phyloP scores from a whole-genome alignment of 306 rosid genomes.

The Hippophae gyantsensis region DNA sequence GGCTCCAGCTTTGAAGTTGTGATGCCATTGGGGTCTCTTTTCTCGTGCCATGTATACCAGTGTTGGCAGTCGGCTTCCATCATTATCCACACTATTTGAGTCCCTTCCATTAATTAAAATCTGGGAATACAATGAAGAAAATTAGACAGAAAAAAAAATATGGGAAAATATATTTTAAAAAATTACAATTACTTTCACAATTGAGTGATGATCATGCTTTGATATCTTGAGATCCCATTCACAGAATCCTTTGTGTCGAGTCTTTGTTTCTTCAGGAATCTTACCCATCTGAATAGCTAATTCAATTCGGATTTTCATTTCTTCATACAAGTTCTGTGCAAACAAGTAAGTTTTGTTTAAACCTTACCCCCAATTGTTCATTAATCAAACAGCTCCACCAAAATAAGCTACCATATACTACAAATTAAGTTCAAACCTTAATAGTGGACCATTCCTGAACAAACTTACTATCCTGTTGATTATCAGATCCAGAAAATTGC shows the following conservation, averaged over 20 bases:
- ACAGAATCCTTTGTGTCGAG: slow-evolving; percentile 35
- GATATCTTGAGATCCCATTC: slow-evolving; percentile 46
- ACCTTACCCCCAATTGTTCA: not conserved
- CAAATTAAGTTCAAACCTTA: slow-evolving; percentile 25
- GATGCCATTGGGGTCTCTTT: slow-evolving; percentile 48
- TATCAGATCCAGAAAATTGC: not conserved
- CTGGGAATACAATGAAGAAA: slow-evolving; percentile 12
- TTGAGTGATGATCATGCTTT: slow-evolving; percentile 52
- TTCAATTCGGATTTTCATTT: slow-evolving; percentile 50
- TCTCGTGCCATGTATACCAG: slow-evolving; percentile 64
- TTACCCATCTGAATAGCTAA: slow-evolving; percentile 21
- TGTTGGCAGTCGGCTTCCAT: slow-evolving; percentile 38
- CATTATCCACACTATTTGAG: slow-evolving; percentile 27
- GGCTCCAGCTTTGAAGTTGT: slow-evolving; percentile 79
- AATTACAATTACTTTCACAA: slow-evolving; percentile 37
- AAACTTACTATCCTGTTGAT: not conserved
- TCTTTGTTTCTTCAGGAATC: slow-evolving; percentile 33
- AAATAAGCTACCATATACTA: not conserved
- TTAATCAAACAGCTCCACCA: not conserved
- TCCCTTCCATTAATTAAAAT: slow-evolving; percentile 51
- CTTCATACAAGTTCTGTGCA: slow-evolving; percentile 45
- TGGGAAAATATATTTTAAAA: not conserved
- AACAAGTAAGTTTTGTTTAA: not conserved
- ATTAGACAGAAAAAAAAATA: not conserved
- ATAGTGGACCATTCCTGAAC: slow-evolving; percentile 22